Evolutionary conservation across 2,329 filamentous ascomycete genomes (phyloP).

Genomic region (Beauveria rudraprayagi): DNA sequence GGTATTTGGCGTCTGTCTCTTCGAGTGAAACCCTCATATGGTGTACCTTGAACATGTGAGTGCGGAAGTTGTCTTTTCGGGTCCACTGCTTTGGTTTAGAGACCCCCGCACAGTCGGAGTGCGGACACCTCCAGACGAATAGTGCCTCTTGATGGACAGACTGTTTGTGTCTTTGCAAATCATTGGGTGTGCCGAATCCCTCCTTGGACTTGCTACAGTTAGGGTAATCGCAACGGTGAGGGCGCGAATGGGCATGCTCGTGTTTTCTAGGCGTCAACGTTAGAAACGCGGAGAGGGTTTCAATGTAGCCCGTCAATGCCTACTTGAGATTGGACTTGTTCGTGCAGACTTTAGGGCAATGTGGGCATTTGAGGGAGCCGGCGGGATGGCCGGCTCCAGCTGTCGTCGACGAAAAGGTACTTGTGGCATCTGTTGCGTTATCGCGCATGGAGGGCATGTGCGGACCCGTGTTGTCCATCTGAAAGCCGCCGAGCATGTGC

Average conservation of each 20-base stretch:
- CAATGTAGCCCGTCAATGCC: neutral
- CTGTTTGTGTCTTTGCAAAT: constrained; percentile 70
- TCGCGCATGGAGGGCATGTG: constrained; percentile 4
- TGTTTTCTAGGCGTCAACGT: constrained; percentile 56
- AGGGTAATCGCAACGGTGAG: constrained; percentile 50
- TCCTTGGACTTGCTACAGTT: constrained; percentile 43
- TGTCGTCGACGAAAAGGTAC: neutral
- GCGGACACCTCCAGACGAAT: constrained; percentile 17
- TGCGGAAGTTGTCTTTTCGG: constrained; percentile 77
- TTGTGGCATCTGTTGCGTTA: neutral
- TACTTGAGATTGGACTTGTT: constrained; percentile 8
- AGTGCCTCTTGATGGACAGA: constrained; percentile 54
- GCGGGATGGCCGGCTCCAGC: neutral
- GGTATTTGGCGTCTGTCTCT: neutral
- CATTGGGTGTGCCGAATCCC: constrained; percentile 74
- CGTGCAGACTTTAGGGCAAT: neutral
- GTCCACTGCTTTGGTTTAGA: constrained; percentile 59
- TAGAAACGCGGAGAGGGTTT: neutral
- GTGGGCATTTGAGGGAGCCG: neutral
- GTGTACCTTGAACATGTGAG: constrained; percentile 68
- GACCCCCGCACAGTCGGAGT: constrained; percentile 19
- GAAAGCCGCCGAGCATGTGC: neutral
- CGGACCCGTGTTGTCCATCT: neutral
- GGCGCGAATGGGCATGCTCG: constrained; percentile 58
- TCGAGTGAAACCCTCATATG: neutral